Evolutionary conservation across 192 early-diverging fungal species (phyloP), one percentile per base, ranked within the genome.

Genomic region (Podila epicladia): DNA sequence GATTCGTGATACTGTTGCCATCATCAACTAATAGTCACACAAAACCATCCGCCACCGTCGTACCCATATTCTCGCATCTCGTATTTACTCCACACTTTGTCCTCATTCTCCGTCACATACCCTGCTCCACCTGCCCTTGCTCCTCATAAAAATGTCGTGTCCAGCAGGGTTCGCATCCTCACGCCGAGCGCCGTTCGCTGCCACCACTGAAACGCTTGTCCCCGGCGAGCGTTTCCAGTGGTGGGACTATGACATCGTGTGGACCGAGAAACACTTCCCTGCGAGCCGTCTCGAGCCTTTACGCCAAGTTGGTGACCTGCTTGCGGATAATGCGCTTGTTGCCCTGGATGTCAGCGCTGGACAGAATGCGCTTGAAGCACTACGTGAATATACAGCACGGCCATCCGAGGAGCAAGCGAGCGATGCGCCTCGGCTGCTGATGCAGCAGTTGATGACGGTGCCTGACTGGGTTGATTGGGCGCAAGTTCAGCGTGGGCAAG

Each of bases 381-480:
- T 82, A 38, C 24, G 61, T 1, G 67, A 15, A n/a, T 82, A 82
- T 41, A 62, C 60, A 0, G 35, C 70, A 19, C 51, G 31, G 0
- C 74, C 74, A 9, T 49, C 26, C 17, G 26, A 45, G 5, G 51
- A 58, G 22, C 68, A 82, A 48, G 63, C 58, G 22, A 74, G 71
- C 32, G 13, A 59, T 51, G 72, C 79, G 13, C 64, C 68, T 38
- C 72, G 63, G 0, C 41, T 58, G n/a, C 73, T 74, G 20, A 48
- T 73, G 66, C 35, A 74, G 9, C 65, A 82, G 26, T 13, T 74
- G 38, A 82, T 58, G 62, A 58, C 58, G 0, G 73, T 82, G 5
- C 79, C 79, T 50, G 79, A 82, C 5, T 82, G 79, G 79, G 62
- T 82, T 4, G 63, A 82, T 9, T 69, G 65, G 71, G 49, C 64